A percentile compares a stretch with the other conserved stretches of the same genome.
Conservation (phyloP, 345 rosid species). For the Dipteronia dyeriana region DNA sequence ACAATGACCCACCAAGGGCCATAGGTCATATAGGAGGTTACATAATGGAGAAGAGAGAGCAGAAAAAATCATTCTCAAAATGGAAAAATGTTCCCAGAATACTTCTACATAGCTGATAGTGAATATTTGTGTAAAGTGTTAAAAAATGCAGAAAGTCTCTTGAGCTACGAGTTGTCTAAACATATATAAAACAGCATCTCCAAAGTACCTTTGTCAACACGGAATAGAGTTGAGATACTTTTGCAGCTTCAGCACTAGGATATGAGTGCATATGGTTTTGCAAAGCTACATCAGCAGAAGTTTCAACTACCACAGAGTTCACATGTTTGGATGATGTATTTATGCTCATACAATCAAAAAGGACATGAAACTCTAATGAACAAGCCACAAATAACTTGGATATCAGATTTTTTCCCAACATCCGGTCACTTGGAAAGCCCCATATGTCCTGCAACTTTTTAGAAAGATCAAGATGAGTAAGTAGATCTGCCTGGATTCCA, state of each 20-base stretch:
- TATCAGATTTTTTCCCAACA: constrained; percentile 48
- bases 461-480: constrained; percentile 38
- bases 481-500: constrained; percentile 69
- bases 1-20: not conserved
- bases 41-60: not conserved
- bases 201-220: constrained; percentile 55
- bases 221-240: constrained; percentile 46
- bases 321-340: constrained; percentile 27
- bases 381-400: constrained; percentile 63
- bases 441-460: constrained; percentile 63
- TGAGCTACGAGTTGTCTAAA: constrained; percentile 2
- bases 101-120: not conserved
- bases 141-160: not conserved
- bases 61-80: constrained; percentile 2
- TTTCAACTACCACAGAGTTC: constrained; percentile 27
- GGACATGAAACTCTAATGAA: constrained; percentile 56
- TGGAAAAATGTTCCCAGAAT: not conserved
- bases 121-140: not conserved
- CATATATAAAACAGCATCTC: not conserved
- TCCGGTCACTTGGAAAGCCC: constrained; percentile 45
- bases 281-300: constrained; percentile 25
- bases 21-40: not conserved
- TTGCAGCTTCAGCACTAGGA: constrained; percentile 49
- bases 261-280: constrained; percentile 29
- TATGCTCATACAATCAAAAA: constrained; percentile 51